Base-by-base conservation (phyloP, 306 rosid species). In the Ziziphus jujuba region DNA sequence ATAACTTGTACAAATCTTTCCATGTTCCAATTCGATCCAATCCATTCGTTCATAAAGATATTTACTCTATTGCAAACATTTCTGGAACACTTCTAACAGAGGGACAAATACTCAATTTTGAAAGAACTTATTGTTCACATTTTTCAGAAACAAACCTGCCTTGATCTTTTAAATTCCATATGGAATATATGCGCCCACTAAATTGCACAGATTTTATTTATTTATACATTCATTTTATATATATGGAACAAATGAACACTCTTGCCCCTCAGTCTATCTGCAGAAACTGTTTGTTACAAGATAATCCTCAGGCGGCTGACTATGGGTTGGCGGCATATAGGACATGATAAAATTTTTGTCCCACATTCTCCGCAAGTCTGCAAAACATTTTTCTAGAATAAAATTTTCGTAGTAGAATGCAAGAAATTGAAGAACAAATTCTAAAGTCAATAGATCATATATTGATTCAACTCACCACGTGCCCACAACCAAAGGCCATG, bases 361-460 rank as follows among this genome's bases (percentile, higher is more conserved):
- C 87, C 91, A 80, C 98, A 90, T 7, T 89, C 98, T 60, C 89
- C 72, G 72, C 98, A 89, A 21, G 96, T 70, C 95, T 91, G 85
- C 75, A 71, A 47, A 45, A 55, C 20, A 40, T 64, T 36, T 47
- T 22, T 1, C 11, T 69, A 59, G 34, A 14, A 65, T n/a, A 43
- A 57, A 38, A 34, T 58, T n/a, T 17, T 38, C 44, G 20, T 22
- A 6, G 65, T 73, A 28, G n/a, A 63, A 53, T 21, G 55, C n/a
- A 23, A 63, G n/a, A n/a, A 7, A 11, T 49, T 13, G 20, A 49
- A 49, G 2, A 6, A 12, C 19, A 15, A 19, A 16, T 17, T n/a
- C n/a, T n/a, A n/a, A n/a, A n/a, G n/a, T n/a, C n/a, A 5, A 19
- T 15, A 49, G 5, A 49, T 19, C n/a, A 15, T 1, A 5, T n/a